Evolutionary conservation across 805 yeast genomes (phyloP).

Genomic region (Pichia paraexigua): DNA sequence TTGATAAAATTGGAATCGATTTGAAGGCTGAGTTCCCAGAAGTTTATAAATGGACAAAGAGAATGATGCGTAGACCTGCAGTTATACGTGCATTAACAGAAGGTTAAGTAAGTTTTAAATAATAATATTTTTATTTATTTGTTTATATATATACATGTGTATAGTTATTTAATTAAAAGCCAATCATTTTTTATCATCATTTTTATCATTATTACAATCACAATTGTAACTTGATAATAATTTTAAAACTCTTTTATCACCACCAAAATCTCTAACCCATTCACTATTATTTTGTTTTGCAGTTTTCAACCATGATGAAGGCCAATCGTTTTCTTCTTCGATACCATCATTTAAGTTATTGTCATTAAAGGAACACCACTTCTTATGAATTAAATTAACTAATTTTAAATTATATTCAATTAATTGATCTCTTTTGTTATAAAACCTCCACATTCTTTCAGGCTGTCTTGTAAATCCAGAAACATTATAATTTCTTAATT

Average conservation of each 20-base stretch:
- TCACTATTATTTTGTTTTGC: conserved; percentile 74
- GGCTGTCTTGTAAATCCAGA: conserved; percentile 77
- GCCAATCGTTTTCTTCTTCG: conserved; percentile 84
- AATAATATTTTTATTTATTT: neutral
- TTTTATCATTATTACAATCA: conserved; percentile 12
- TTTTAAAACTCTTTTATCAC: conserved; percentile 58
- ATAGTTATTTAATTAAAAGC: neutral
- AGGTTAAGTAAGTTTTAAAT: neutral
- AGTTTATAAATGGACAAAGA: conserved; percentile 91
- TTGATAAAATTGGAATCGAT: conserved; percentile 84
- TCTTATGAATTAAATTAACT: conserved; percentile 29
- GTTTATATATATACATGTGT: neutral
- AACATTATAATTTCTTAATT: conserved; percentile 67
- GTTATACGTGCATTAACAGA: conserved; percentile 65
- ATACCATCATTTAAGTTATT: conserved; percentile 35
- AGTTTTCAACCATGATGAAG: conserved; percentile 67
- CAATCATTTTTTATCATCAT: conserved; percentile 10
- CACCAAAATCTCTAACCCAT: conserved; percentile 72
- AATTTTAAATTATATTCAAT: conserved; percentile 24
- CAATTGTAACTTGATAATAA: conserved; percentile 41
- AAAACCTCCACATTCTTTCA: conserved; percentile 66
- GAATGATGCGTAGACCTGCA: conserved; percentile 92
- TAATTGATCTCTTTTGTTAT: conserved; percentile 54
- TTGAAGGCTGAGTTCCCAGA: conserved; percentile 86
- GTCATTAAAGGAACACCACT: conserved; percentile 45